phyloP scores from a whole-genome alignment of 2,329 filamentous ascomycete genomes.

The Blastomyces gilchristii region DNA sequence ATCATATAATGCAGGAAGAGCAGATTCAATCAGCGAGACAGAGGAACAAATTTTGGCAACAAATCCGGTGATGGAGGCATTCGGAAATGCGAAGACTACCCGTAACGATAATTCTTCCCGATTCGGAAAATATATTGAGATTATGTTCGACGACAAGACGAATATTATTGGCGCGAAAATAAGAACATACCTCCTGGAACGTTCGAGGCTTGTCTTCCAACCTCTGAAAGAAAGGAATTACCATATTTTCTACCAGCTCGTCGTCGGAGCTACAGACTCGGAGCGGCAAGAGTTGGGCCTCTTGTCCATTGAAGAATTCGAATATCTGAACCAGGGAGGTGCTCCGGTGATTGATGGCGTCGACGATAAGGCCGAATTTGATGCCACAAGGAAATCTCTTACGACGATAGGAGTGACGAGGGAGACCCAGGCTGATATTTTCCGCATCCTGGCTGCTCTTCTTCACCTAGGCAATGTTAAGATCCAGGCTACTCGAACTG shows the following conservation, averaged over 20 bases:
- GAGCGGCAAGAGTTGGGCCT: constrained; percentile 72
- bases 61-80: constrained; percentile 99
- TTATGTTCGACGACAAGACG: constrained; percentile 92
- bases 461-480: constrained; percentile 94
- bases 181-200: constrained; percentile 86
- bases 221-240: constrained; percentile 97
- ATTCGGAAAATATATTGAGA: constrained; percentile 99
- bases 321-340: constrained; percentile 92
- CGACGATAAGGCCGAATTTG: constrained; percentile 89
- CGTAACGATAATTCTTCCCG: constrained; percentile 98
- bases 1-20: constrained; percentile 61
- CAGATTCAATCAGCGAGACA: constrained; percentile 85
- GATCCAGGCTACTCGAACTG: constrained; percentile 79
- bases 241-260: constrained; percentile 96
- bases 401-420: constrained; percentile 74
- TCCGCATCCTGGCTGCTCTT: constrained; percentile 79
- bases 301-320: constrained; percentile 76
- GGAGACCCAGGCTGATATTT: constrained; percentile 70
- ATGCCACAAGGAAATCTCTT: constrained; percentile 76
- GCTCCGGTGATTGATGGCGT: constrained; percentile 86
- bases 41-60: constrained; percentile 97
- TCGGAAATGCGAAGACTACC: constrained; percentile 99
- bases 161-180: constrained; percentile 98
- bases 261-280: constrained; percentile 78
- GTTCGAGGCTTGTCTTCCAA: constrained; percentile 92